phyloP scores from a whole-genome alignment of 2,329 filamentous ascomycete species.

The Fusarium sp. region DNA sequence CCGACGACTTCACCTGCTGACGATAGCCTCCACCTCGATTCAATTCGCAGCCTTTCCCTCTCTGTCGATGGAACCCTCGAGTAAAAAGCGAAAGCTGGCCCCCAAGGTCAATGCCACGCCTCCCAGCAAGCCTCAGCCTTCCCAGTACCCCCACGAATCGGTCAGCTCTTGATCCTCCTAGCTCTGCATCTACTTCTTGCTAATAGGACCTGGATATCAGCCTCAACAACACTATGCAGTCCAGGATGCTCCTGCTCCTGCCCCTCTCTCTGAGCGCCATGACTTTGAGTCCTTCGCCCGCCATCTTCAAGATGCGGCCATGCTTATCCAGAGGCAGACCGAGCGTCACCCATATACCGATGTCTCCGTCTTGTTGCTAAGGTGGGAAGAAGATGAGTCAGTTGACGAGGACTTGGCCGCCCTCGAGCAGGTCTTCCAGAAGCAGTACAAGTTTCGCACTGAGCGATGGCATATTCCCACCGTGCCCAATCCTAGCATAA shows the following conservation, averaged over 20 bases:
- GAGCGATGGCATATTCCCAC: conserved; percentile 72
- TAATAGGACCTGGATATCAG: conserved; percentile 37
- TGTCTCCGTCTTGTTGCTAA: conserved; percentile 70
- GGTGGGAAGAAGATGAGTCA: conserved; percentile 71
- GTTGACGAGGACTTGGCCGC: conserved; percentile 65
- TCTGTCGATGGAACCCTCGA: conserved; percentile 56
- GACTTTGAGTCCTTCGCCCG: conserved; percentile 76
- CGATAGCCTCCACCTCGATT: conserved; percentile 30
- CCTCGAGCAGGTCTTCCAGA: conserved; percentile 69
- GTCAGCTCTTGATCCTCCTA: conserved; percentile 46
- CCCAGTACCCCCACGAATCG: conserved; percentile 51
- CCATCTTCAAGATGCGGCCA: conserved; percentile 76
- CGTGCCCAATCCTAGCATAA: conserved; percentile 68
- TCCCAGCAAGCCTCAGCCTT: conserved; percentile 47
- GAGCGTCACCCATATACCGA: conserved; percentile 68
- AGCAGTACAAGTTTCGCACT: conserved; percentile 71
- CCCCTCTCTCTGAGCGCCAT: conserved; percentile 61
- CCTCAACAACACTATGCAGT: conserved; percentile 51
- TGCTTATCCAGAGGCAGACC: conserved; percentile 74
- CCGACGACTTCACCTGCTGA: conserved; percentile 29
- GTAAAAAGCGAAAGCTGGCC: conserved; percentile 58
- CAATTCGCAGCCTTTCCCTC: conserved; percentile 23
- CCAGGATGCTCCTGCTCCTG: conserved; percentile 53
- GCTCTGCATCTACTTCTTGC: conserved; percentile 29
- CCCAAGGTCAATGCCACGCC: conserved; percentile 54